phyloP scores from a whole-genome alignment of 495 filamentous ascomycete species.

The Penicillium bialowiezense region DNA sequence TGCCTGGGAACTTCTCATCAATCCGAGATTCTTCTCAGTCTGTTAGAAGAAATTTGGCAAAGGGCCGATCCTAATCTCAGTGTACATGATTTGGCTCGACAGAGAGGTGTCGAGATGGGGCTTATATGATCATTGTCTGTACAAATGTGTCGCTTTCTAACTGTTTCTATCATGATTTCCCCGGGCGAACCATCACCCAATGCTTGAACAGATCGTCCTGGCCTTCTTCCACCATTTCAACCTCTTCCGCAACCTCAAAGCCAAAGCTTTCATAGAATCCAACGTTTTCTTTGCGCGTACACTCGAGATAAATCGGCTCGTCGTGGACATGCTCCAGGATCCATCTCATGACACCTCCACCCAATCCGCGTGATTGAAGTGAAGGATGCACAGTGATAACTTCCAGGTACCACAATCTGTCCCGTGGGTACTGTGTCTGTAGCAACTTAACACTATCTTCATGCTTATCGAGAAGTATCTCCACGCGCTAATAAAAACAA shows the following conservation, averaged over 20 bases:
- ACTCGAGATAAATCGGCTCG: conserved; percentile 25
- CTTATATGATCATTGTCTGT: conserved; percentile 17
- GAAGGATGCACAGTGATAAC: conserved; percentile 30
- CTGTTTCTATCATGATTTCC: neutral
- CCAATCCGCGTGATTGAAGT: conserved; percentile 25
- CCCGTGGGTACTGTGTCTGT: conserved; percentile 5
- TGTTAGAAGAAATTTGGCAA: conserved; percentile 34
- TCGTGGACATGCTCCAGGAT: conserved; percentile 10
- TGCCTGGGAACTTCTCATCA: conserved; percentile 10
- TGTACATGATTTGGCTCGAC: conserved; percentile 25
- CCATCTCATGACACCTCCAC: conserved; percentile 15
- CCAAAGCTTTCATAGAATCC: conserved; percentile 28
- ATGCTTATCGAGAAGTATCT: conserved; percentile 14
- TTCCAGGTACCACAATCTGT: conserved; percentile 28
- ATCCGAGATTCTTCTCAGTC: conserved; percentile 18
- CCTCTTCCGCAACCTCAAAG: conserved; percentile 21
- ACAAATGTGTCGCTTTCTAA: no score
- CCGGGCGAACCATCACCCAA: conserved; percentile 28
- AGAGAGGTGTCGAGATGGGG: conserved; percentile 27
- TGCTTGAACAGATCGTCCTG: conserved; percentile 12
- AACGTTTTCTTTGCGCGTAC: conserved; percentile 22
- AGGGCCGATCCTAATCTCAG: conserved; percentile 9
- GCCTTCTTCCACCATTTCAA: conserved; percentile 18
- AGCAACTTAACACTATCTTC: conserved; percentile 3
- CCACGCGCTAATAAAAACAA: conserved; percentile 14